Base-by-base conservation (phyloP, 352 stramenopile genomes). In the Plasmopara muralis region DNA sequence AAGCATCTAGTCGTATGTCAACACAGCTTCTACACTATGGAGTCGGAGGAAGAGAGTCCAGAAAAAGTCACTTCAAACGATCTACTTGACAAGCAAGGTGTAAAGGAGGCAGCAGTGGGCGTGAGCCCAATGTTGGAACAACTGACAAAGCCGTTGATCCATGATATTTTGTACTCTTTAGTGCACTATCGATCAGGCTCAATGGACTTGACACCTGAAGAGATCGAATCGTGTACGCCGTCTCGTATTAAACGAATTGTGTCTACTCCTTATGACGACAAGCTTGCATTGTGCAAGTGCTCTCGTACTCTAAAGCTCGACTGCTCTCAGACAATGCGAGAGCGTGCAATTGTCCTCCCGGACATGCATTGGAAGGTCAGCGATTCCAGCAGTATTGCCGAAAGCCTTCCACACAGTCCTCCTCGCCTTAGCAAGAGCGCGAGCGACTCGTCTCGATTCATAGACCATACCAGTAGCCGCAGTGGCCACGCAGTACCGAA, bases 331-430 rank as follows among this genome's bases (percentile, higher is more conserved):
- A 62, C 80, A 42, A 80, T 92, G 16, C 81, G 83, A n/a, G 83
- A 94, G 10, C 81, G 83, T 4, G 83, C 81, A 1, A 79, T 91
- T n/a, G 81, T 94, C 35, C 54, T 94, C 31, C 87, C 83, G 57
- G 92, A 94, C 54, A 76, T 94, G 59, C 76, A 91, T 13, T 77
- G 79, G 33, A 94, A 94, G 50, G 75, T 75, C 12, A 92, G 81
- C 47, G 83, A 94, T 47, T 72, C 77, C 4, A 91, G 81, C 45
- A 94, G 81, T 43, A 58, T 92, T 12, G 66, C 77, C 12, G 66
- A 72, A 8, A 85, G 69, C 47, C 74, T 83, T 46, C 68, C 77
- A 14, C 67, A 72, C 6, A 89, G 72, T 31, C 78, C 78, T 13
- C 45, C 61, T 6, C 74, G 81, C 0, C 57, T 80, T 31, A 93